These are phyloP conservation scores for Entoloma clypeatum DNA, from an alignment of 1,284 basidiomycete genomes.

Conservation along the genomic window DNA sequence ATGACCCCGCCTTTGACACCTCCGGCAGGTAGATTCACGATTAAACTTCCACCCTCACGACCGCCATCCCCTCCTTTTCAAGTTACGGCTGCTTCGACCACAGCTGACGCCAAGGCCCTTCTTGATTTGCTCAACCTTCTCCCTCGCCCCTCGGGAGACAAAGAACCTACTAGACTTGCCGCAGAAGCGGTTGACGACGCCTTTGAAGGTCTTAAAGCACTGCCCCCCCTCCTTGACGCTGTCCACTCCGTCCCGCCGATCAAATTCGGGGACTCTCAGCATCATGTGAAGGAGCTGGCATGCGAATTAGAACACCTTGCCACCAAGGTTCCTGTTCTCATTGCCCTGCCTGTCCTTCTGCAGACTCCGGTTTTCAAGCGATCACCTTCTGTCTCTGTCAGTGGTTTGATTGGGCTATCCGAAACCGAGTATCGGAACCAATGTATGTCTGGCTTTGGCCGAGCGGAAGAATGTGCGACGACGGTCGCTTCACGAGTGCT, in stretches of 20 bases:
- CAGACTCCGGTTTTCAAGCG: slow-evolving; percentile 39
- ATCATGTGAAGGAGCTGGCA: slow-evolving; percentile 27
- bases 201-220: slow-evolving; percentile 55
- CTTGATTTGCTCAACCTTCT: slow-evolving; percentile 55
- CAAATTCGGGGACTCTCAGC: slow-evolving; percentile 24
- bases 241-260: slow-evolving; percentile 29
- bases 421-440: slow-evolving; percentile 62
- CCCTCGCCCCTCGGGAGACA: slow-evolving; percentile 54
- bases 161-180: slow-evolving; percentile 48
- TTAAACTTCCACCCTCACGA: slow-evolving; percentile 65
- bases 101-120: slow-evolving; percentile 55
- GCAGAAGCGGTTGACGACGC: slow-evolving; percentile 76
- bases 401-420: slow-evolving; percentile 51
- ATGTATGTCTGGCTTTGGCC: slow-evolving; percentile 67
- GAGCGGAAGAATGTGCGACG: slow-evolving; percentile 68
- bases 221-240: slow-evolving; percentile 55
- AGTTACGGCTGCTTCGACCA: slow-evolving; percentile 36
- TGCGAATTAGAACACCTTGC: slow-evolving; percentile 49
- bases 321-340: slow-evolving; percentile 61
- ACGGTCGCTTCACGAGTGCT: slow-evolving; percentile 55
- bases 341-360: slow-evolving; percentile 65
- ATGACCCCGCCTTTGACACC: slow-evolving; percentile 56
- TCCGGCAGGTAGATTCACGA: slow-evolving; percentile 55
- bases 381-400: slow-evolving; percentile 37
- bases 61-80: slow-evolving; percentile 55